Percentiles rank a stretch among this genome's conserved stretches.
phyloP scores from a whole-genome alignment of 352 stramenopile species.

The Globisporangium heterothallicum region DNA sequence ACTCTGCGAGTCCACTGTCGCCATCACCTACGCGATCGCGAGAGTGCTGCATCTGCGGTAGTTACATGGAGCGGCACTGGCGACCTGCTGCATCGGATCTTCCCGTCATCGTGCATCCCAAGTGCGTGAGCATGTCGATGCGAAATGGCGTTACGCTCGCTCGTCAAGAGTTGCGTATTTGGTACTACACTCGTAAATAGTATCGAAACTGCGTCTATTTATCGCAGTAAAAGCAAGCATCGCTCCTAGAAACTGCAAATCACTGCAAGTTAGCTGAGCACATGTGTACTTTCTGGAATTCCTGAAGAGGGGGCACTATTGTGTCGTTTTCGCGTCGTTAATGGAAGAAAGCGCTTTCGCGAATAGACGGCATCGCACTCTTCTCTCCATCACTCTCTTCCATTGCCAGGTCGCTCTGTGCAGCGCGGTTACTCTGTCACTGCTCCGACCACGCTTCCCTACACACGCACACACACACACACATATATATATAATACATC shows the following conservation, averaged over 20 bases:
- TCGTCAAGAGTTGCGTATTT: too few relatives aligned
- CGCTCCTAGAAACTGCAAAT: conserved; percentile 1
- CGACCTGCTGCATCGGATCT: too few relatives aligned
- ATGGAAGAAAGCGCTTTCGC: neutral
- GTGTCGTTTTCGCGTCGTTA: neutral
- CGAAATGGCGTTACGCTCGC: too few relatives aligned
- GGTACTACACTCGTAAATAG: too few relatives aligned
- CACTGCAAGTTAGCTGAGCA: too few relatives aligned
- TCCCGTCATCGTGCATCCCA: too few relatives aligned
- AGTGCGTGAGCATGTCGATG: too few relatives aligned
- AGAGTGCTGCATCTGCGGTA: too few relatives aligned
- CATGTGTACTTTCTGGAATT: too few relatives aligned
- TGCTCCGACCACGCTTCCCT: neutral
- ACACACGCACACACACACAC: neutral
- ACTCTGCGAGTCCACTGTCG: neutral
- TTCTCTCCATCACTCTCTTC: neutral
- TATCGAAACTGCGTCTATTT: too few relatives aligned
- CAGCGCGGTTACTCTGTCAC: neutral
- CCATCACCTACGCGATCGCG: too few relatives aligned
- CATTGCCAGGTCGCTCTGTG: neutral
- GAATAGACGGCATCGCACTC: neutral
- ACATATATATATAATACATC: neutral
- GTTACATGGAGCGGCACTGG: too few relatives aligned
- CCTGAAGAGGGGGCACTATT: neutral
- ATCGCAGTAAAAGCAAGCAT: neutral